Evolutionary conservation across 257 asterid genomes (phyloP), one percentile per base, ranked within the genome.

Genomic region (Haberlea rhodopensis): DNA sequence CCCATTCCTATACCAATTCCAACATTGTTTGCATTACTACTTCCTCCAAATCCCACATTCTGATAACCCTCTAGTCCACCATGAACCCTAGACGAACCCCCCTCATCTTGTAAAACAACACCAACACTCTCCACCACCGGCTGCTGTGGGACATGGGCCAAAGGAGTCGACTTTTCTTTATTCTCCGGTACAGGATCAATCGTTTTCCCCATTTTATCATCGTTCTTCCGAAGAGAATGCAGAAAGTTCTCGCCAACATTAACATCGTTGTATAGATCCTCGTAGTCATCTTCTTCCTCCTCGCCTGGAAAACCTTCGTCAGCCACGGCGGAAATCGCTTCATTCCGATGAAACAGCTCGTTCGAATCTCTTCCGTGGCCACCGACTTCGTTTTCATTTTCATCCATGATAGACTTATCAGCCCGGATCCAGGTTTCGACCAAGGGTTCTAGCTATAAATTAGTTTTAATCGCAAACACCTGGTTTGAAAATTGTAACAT

Each of bases 241-340:
- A 85, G 75, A 75, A 92, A 89, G 57, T 84, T 77, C 79, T 90
- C 98, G 25, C 98, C 97, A 27, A 92, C 95, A 61, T 92, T 92
- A 48, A 92, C 98, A 73, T 92, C 98, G 54, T 87, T 89, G 66
- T 92, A 92, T n/a, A 92, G 95, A 68, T 92, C 98, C 62, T 92
- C 98, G 22, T 85, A 92, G 57, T 92, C 97, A 62, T 87, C 95
- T 34, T 91, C n/a, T n/a, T n/a, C n/a, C n/a, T n/a, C 98, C 9
- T 82, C 95, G 31, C 85, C 95, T 6, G 87, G 77, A 40, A 87
- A 85, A 5, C 81, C 92, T 4, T 87, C 95, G 69, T 87, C 95
- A 7, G 81, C 83, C 3, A 89, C 88, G 43, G 96, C 96, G 43
- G 92, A 84, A 71, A 89, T 89, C 68, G 90, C 87, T 70, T 88